phyloP scores from a whole-genome alignment of 139 green algal genomes.

The Astrephomene gubernaculifera region DNA sequence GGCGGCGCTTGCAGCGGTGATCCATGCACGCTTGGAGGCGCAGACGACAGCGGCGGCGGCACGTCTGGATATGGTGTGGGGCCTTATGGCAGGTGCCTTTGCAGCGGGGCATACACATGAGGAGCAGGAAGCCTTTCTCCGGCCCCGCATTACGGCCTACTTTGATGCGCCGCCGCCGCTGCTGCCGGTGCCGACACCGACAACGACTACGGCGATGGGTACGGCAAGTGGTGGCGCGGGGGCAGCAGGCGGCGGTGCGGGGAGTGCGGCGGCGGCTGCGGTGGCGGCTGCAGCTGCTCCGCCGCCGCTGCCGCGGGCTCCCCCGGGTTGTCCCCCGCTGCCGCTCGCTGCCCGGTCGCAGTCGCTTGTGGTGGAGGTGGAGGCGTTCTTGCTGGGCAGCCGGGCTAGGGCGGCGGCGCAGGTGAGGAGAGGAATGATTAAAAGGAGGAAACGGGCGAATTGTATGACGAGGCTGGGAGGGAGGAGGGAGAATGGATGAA shows the following conservation, averaged over 20 bases:
- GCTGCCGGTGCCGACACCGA: background rate
- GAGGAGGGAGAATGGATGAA: too few relatives aligned
- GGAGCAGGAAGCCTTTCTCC: slow-evolving; percentile 60
- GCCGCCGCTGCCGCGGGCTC: background rate
- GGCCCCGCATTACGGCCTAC: slow-evolving; percentile 59
- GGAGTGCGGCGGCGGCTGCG: background rate
- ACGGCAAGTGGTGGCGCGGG: too few relatives aligned
- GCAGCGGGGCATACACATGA: background rate
- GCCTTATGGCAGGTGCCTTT: slow-evolving; percentile 46
- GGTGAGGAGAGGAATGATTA: background rate
- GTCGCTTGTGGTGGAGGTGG: background rate
- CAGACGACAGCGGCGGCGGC: slow-evolving; percentile 36
- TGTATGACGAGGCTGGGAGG: too few relatives aligned
- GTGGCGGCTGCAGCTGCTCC: background rate
- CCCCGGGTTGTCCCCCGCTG: slow-evolving; percentile 13
- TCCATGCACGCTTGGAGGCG: slow-evolving; percentile 13
- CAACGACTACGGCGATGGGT: background rate
- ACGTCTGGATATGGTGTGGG: slow-evolving; percentile 54
- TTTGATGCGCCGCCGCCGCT: slow-evolving; percentile 57
- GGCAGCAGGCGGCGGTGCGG: too few relatives aligned
- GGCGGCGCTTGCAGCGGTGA: slow-evolving; percentile 4
- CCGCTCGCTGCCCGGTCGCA: background rate
- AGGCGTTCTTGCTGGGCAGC: background rate
- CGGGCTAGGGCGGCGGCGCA: background rate
- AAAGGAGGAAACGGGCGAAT: too few relatives aligned